These are phyloP conservation scores for Nicotiana paniculata DNA, from an alignment of 257 asterid genomes.

Conservation along the genomic window DNA sequence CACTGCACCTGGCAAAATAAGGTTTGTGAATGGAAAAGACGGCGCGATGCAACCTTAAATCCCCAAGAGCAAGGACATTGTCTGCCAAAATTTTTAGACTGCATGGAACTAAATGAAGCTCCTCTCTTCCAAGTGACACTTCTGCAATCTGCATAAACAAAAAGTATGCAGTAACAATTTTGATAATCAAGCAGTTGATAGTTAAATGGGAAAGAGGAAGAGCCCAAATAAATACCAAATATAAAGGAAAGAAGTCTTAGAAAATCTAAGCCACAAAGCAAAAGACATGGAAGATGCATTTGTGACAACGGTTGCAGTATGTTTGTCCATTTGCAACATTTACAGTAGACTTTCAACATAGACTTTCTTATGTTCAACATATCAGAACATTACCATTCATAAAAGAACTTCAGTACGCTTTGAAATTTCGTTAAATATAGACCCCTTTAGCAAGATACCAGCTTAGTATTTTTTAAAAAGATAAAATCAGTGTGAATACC, in stretches of 20 bases:
- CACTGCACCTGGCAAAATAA: too few relatives aligned
- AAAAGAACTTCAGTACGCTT: not conserved
- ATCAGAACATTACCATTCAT: not conserved
- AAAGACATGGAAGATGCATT: not conserved
- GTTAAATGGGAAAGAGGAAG: not conserved
- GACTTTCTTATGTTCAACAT: not conserved
- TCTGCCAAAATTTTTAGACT: conserved; percentile 60
- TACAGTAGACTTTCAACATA: not conserved
- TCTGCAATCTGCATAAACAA: conserved; percentile 63
- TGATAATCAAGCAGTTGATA: not conserved
- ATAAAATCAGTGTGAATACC: too few relatives aligned
- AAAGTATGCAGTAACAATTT: conserved; percentile 7
- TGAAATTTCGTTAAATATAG: not conserved
- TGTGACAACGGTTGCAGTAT: not conserved
- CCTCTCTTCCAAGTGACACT: conserved; percentile 58
- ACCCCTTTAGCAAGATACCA: not conserved
- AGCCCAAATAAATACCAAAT: conserved; percentile 3
- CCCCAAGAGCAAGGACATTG: conserved; percentile 87
- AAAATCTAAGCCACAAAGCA: not conserved
- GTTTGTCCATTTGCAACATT: not conserved
- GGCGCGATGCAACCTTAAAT: conserved; percentile 42
- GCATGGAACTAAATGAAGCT: conserved; percentile 93
- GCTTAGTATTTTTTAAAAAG: not conserved
- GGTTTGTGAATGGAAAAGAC: too few relatives aligned
- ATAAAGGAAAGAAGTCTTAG: not conserved